phyloP scores from a whole-genome alignment of 2,329 filamentous ascomycete genomes.

The Cytospora chrysosperma region DNA sequence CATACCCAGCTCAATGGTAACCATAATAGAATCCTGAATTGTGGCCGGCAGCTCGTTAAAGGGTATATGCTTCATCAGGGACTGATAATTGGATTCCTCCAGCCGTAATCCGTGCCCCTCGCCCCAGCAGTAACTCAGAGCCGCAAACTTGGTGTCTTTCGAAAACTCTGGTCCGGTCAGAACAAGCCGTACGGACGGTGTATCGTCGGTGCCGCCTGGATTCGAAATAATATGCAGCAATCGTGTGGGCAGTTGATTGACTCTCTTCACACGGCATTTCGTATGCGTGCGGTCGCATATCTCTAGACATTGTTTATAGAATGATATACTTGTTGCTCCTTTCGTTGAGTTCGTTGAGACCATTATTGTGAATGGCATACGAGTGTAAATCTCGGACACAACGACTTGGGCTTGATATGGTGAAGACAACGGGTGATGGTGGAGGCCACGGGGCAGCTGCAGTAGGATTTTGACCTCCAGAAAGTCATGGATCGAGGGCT shows the following conservation, averaged over 20 bases:
- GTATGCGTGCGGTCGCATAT: not conserved
- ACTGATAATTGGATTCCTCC: not conserved
- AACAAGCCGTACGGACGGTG: not conserved
- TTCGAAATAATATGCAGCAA: not conserved
- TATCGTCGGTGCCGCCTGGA: not conserved
- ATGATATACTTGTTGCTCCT: not conserved
- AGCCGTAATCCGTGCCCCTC: not conserved
- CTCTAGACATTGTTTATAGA: not conserved
- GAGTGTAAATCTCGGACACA: not conserved
- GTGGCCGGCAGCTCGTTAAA: not conserved
- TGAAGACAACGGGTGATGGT: too few relatives aligned
- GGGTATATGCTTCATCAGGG: not conserved
- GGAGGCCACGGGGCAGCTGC: too few relatives aligned
- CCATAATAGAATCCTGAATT: slow-evolving; percentile 3
- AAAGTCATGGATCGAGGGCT: too few relatives aligned
- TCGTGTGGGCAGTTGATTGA: not conserved
- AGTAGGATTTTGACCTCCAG: too few relatives aligned
- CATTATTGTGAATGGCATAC: not conserved
- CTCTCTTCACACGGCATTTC: not conserved
- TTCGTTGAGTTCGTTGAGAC: not conserved
- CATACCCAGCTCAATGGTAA: not conserved
- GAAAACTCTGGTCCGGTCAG: not conserved
- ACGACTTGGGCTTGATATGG: too few relatives aligned
- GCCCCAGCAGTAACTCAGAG: slow-evolving; percentile 16
- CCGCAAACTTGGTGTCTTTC: not conserved